Conservation (phyloP, 176 grass and related monocot species). For the Avena insularis region DNA sequence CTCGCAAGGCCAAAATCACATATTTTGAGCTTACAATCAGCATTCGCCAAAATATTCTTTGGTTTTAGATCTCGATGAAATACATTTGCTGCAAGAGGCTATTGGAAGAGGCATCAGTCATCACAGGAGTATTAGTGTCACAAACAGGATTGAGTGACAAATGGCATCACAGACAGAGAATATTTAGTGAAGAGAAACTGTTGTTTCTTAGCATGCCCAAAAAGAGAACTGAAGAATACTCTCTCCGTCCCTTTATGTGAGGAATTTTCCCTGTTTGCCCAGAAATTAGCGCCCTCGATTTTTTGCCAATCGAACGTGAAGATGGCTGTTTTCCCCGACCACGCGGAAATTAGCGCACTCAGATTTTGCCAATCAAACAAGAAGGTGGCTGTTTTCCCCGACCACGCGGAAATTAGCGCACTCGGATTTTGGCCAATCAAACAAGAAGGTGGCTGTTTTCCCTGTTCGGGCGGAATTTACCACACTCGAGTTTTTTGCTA, state of each 20-base stretch:
- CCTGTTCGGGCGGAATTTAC: no score
- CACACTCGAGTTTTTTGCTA: no score
- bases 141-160: neutral
- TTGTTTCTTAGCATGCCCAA: neutral
- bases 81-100: slow-evolving; percentile 86
- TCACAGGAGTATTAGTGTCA: slow-evolving; percentile 24
- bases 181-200: neutral
- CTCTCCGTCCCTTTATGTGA: neutral
- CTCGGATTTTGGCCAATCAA: no score
- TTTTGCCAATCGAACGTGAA: no score
- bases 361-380: no score
- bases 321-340: no score
- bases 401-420: neutral
- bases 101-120: slow-evolving; percentile 53
- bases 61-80: slow-evolving; percentile 99
- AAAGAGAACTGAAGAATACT: neutral
- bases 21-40: slow-evolving; percentile 99
- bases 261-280: neutral
- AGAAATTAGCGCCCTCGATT: neutral
- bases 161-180: neutral
- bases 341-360: neutral
- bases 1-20: slow-evolving; percentile 97
- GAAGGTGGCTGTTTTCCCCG: no score
- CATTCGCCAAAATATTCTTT: slow-evolving; percentile 97
- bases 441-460: neutral